Base-by-base conservation (phyloP, 495 filamentous ascomycete genomes). In the Talaromyces proteolyticus region DNA sequence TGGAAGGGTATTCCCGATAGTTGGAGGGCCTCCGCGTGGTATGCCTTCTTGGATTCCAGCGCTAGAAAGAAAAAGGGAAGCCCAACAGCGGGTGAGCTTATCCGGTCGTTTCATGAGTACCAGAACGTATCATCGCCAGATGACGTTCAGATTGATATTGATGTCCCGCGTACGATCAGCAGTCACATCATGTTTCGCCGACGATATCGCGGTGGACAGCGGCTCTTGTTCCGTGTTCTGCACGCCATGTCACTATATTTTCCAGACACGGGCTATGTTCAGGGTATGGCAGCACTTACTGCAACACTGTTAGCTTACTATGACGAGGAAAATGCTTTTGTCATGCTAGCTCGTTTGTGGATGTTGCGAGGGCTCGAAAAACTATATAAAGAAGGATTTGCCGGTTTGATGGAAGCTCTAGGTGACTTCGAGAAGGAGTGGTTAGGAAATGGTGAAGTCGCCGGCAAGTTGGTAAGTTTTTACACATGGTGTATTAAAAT, bases 1-100 rank as follows among this genome's bases (percentile, higher is more conserved):
- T 99, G 93, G 93, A 99, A 99, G 68, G 93, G 93, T 26, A 95
- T 99, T 52, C 93, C 93, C 2, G 93, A 99, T 67, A 82, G 89
- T 53, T 99, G 93, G 93, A 83, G 93, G 19, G 77, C 87, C 22
- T 88, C 89, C 4, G 93, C 94, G 10, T 99, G 93, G 93, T 88
- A 90, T 64, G 86, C 91, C 5, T 99, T 99, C 66, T 76, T 99
- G 5, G 78, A 83, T n/a, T 66, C 86, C 8, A 92, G 87, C 60
- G 88, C 90, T n/a, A 85, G 78, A 61, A 76, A 70, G 43, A 75
- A 77, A 49, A 72, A 69, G 48, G 74, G 74, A 55, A 76, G 74
- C 29, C 75, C 80, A 3, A 72, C 79, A 1, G 89, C 95, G 44
- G 79, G 84, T 23, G 74, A 89, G 39, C 76, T 99, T 16, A 81